These are phyloP conservation scores for Phytophthora europaea DNA, from an alignment of 352 stramenopile genomes.

Conservation along the genomic window DNA sequence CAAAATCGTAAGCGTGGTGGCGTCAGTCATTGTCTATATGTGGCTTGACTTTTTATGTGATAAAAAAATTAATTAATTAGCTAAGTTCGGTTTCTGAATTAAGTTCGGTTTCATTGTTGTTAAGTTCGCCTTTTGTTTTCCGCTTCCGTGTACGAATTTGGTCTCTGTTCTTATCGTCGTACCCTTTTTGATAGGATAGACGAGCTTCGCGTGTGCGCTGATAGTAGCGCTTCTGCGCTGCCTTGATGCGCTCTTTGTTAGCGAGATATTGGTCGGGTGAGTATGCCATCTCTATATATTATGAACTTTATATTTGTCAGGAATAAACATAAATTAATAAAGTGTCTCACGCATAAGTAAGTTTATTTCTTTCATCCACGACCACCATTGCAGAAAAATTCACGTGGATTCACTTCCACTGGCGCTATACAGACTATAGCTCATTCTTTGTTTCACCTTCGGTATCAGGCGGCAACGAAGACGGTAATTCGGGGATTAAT, in stretches of 20 bases:
- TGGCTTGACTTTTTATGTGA: background rate
- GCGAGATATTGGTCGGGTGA: constrained; percentile 5
- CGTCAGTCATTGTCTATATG: background rate
- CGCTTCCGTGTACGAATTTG: constrained; percentile 17
- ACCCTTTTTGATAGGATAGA: constrained; percentile 9
- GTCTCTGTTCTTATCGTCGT: constrained; percentile 19
- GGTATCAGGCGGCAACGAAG: constrained; percentile 16
- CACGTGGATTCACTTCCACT: background rate
- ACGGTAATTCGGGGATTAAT: constrained; percentile 35
- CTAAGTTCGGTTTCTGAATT: too few species aligned
- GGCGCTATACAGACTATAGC: constrained; percentile 8
- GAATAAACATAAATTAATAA: constrained; percentile 6
- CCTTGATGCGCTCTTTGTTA: constrained; percentile 7
- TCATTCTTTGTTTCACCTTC: constrained; percentile 31
- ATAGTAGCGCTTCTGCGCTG: constrained; percentile 12
- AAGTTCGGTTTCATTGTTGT: background rate
- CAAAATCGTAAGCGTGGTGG: constrained; percentile 3
- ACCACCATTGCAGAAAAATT: background rate
- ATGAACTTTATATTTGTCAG: constrained; percentile 3
- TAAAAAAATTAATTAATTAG: background rate
- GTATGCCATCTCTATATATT: constrained; percentile 9
- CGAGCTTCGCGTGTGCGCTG: constrained; percentile 5
- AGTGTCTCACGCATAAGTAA: background rate
- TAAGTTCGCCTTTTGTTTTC: constrained; percentile 14
- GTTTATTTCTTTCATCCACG: background rate